Evolutionary conservation across 2,329 filamentous ascomycete genomes (phyloP), one percentile per base, ranked within the genome.

Genomic region (Pleurostoma richardsiae): DNA sequence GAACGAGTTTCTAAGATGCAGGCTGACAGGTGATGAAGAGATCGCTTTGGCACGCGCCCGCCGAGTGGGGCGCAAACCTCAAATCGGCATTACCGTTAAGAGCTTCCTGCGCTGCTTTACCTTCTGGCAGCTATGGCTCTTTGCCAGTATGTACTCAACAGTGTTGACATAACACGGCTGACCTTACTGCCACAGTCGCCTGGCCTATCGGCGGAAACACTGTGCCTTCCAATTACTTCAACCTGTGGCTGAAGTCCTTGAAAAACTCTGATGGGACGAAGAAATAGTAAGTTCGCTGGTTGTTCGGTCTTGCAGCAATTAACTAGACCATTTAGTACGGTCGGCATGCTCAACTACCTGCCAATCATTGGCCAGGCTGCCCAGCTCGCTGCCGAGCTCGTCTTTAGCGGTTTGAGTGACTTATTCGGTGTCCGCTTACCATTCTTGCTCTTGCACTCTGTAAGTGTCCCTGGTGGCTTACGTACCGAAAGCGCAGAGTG

Each of bases 31-130:
- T 19, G 19, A 19, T 19, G 19, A 8, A 8, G 46, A 45, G 28
- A 48, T 48, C n/a, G 46, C 46, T 4, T 27, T 40, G 30, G 42
- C 42, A 27, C 39, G 46, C 10, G 42, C 39, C 8, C 46, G 46
- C n/a, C 46, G 46, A 4, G 42, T 48, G 2, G 33, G 30, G 10
- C 42, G 46, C 5, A 48, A 48, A 39, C 42, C 46, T 3, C 46
- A 48, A 26, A 30, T 48, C 5, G 46, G 46, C 3, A 48, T 48
- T 29, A 48, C 42, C 0, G 6, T 30, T 3, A 45, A 48, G 33
- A 40, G 40, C 30, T 48, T 48, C 40, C 29, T 45, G 29, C 46
- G 46, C 6, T 48, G 46, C 30, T 48, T 48, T 29, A 48, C 42
- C 0, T 45, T 45, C 31, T 48, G 46, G 46, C 46, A 48, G 39